A percentile compares a stretch with the other conserved stretches of the same genome.
Conservation (phyloP, 1,284 basidiomycete genomes). For the Irpex sp. region DNA sequence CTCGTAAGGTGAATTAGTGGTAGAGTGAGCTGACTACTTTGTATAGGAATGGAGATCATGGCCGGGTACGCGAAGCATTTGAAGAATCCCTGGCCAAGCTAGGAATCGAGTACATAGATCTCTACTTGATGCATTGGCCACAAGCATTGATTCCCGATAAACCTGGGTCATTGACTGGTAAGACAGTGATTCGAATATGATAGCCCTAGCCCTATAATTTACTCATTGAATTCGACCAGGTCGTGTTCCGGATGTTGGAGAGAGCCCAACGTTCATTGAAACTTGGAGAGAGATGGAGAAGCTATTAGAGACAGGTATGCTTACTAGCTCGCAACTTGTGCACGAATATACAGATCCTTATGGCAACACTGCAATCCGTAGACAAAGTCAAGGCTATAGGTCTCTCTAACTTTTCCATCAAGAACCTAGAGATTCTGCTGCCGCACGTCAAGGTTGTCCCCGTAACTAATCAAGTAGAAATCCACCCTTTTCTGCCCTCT, state of each 20-base stretch:
- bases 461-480: slow-evolving; percentile 60
- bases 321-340: not conserved
- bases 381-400: slow-evolving; percentile 54
- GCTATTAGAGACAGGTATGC: slow-evolving; percentile 35
- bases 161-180: not conserved
- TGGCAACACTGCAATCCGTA: not conserved
- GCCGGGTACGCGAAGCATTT: slow-evolving; percentile 34
- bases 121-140: slow-evolving; percentile 68
- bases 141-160: slow-evolving; percentile 9
- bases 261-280: slow-evolving; percentile 41
- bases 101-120: slow-evolving; percentile 59
- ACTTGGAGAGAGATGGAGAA: slow-evolving; percentile 62
- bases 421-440: slow-evolving; percentile 39
- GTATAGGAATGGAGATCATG: not conserved
- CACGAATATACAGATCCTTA: not conserved
- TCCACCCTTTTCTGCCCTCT: slow-evolving; percentile 56
- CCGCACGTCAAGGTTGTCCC: slow-evolving; percentile 39
- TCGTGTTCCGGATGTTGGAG: slow-evolving; percentile 31
- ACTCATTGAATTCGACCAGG: slow-evolving; percentile 2
- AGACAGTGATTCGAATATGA: slow-evolving; percentile 9
- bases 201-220: not conserved
- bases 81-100: slow-evolving; percentile 52
- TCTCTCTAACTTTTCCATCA: slow-evolving; percentile 64
- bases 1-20: not conserved
- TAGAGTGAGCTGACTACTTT: not conserved